phyloP scores from a whole-genome alignment of 441 rosid genomes.

The Adansonia gregorii region DNA sequence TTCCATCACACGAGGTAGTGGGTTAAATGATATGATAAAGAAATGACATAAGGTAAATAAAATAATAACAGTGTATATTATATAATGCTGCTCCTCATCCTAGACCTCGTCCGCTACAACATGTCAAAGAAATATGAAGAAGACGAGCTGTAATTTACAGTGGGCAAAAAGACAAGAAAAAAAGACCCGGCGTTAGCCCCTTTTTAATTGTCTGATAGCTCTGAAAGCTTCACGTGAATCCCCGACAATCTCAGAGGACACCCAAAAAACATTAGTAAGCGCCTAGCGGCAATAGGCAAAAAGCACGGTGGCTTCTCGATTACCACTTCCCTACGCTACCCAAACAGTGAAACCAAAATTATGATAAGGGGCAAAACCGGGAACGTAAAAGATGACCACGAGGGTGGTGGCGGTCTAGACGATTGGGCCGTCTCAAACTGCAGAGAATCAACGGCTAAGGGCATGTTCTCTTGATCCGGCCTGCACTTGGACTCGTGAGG shows the following conservation, averaged over 20 bases:
- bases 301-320: slow-evolving; percentile 5
- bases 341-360: slow-evolving; percentile 36
- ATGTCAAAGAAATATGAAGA: slow-evolving; percentile 22
- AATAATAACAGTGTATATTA: background rate
- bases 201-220: slow-evolving; percentile 47
- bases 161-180: slow-evolving; percentile 33
- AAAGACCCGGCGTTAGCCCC: slow-evolving; percentile 23
- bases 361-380: slow-evolving; percentile 50
- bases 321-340: slow-evolving; percentile 21
- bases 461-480: slow-evolving; percentile 99
- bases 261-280: background rate
- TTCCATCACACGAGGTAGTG: too few relatives aligned
- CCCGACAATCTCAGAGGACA: background rate
- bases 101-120: slow-evolving; percentile 1
- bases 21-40: background rate
- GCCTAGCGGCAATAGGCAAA: slow-evolving; percentile 11
- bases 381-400: slow-evolving; percentile 21
- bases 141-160: slow-evolving; percentile 53
- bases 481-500: slow-evolving; percentile 81
- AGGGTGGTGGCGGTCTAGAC: slow-evolving; percentile 32
- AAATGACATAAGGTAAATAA: background rate
- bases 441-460: slow-evolving; percentile 94
- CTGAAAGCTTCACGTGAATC: slow-evolving; percentile 56
- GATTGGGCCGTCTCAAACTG: slow-evolving; percentile 59
- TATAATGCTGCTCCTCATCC: background rate